Base-by-base conservation (phyloP, 2,329 filamentous ascomycete genomes). In the Cladophialophora immunda region DNA sequence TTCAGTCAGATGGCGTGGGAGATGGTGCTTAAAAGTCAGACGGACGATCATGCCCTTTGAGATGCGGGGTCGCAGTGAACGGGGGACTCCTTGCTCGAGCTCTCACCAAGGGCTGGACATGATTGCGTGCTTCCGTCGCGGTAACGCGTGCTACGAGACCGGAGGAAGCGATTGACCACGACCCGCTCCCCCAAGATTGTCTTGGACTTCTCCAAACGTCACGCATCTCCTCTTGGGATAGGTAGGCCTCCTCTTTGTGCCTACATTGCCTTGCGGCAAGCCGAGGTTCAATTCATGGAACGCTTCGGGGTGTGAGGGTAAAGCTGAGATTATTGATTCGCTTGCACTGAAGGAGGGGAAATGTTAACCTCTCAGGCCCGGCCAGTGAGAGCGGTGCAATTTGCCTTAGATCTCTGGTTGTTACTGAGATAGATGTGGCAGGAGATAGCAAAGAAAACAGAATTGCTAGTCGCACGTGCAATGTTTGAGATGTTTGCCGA, bases 301-400 rank as follows among this genome's bases (percentile, higher is more conserved):
- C 1, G 54, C 17, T 8, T 38, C n/a, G 41, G 25, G 0, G 1
- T 47, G 41, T 47, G 15, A 7, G 1, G 87, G 1, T 29, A 38
- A 32, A 4, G 15, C 15, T 2, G 0, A 38, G 36, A 38, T 38
- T 17, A 15, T 17, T 38, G 36, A 13, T 3, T 25, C n/a, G 19
- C 19, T 47, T 47, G 19, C 2, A 22, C 11, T 11, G 19, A 25
- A 47, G 36, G 41, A 47, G 41, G 41, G 41, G 41, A 47, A 47
- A 25, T 25, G n/a, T 17, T 38, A 17, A 38, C 15, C 36, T 17
- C 32, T 38, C 15, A 13, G 15, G 9, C 36, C 36, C 4, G 15
- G 36, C 2, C 9, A 19, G 38, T 19, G 19, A 19, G n/a, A 7
- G 38, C 38, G 19, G 41, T 13, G 9, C 13, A n/a, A 41, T n/a